Evolutionary conservation across 768 basidiomycete species (phyloP).

Genomic region (Chalciporus chontae): DNA sequence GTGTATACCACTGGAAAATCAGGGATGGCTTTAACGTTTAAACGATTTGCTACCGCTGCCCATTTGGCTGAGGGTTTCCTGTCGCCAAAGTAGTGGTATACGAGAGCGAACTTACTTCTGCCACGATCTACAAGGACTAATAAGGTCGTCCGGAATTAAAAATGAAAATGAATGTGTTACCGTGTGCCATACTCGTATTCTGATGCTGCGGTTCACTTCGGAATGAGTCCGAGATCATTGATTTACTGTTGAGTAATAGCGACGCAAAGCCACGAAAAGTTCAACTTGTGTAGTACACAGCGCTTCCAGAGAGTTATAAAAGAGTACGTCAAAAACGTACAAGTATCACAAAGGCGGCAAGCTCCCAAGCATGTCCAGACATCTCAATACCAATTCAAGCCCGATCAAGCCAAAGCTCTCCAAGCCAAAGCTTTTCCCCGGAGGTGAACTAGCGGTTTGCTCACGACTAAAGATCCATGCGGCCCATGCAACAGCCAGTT

Average conservation of each 20-base stretch:
- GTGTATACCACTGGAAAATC: not conserved
- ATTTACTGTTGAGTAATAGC: too few relatives aligned
- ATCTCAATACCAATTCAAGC: slow-evolving; percentile 56
- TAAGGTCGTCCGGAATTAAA: slow-evolving; percentile 3
- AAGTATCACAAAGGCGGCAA: slow-evolving; percentile 20
- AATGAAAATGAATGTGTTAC: slow-evolving; percentile 10
- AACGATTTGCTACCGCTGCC: slow-evolving; percentile 11
- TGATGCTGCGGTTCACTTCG: too few relatives aligned
- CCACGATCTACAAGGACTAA: slow-evolving; percentile 8
- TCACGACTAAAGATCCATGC: slow-evolving; percentile 59
- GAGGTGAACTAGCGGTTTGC: slow-evolving; percentile 25
- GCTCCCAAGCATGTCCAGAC: slow-evolving; percentile 42
- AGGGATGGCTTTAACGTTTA: not conserved
- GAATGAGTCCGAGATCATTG: not conserved
- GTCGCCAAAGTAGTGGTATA: not conserved
- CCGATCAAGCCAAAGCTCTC: slow-evolving; percentile 70
- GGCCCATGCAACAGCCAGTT: slow-evolving; percentile 55
- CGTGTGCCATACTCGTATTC: slow-evolving; percentile 11
- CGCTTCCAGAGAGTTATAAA: too few relatives aligned
- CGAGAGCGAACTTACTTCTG: slow-evolving; percentile 8
- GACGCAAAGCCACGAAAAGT: too few relatives aligned
- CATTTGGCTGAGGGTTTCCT: slow-evolving; percentile 10
- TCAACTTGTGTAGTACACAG: too few relatives aligned
- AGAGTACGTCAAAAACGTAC: too few relatives aligned
- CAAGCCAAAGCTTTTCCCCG: slow-evolving; percentile 40